These are phyloP conservation scores for Botryosphaeria dothidea DNA, from an alignment of 2,329 filamentous ascomycete genomes.

Conservation along the genomic window DNA sequence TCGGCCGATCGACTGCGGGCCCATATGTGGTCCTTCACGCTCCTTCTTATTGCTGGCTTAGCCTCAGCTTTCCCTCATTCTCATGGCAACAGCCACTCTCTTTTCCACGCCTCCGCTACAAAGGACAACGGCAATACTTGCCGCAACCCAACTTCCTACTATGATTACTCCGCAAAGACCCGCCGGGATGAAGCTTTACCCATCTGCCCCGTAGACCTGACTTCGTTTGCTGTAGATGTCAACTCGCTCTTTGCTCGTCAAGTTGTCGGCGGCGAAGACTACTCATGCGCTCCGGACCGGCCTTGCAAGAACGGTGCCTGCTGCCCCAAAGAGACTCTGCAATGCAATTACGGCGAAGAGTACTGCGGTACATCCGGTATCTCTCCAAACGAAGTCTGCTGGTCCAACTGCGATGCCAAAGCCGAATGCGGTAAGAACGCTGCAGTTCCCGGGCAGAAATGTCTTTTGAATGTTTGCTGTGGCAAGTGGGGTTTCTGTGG, in stretches of 20 bases:
- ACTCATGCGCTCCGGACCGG: not conserved
- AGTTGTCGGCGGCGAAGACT: not conserved
- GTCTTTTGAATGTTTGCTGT: conserved; percentile 23
- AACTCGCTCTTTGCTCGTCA: not conserved
- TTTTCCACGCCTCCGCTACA: not conserved
- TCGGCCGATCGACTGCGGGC: not conserved
- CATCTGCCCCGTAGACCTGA: not conserved
- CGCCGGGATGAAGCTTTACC: not conserved
- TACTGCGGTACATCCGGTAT: conserved; percentile 8
- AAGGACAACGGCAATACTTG: not conserved
- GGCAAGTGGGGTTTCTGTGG: conserved; percentile 9
- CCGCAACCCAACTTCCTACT: not conserved
- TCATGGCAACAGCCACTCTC: not conserved
- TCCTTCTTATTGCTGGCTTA: not conserved
- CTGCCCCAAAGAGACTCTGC: conserved; percentile 1
- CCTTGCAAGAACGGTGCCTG: conserved; percentile 10
- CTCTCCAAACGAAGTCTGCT: conserved; percentile 1
- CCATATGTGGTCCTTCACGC: not conserved
- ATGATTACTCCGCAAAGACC: not conserved
- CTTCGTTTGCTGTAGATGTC: not conserved
- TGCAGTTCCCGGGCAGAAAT: conserved; percentile 18
- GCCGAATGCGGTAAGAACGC: conserved; percentile 23
- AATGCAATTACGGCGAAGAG: conserved; percentile 1
- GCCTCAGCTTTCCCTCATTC: not conserved
- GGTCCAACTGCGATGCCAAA: conserved; percentile 21